These are phyloP conservation scores for Cladophialophora immunda DNA, from an alignment of 2,329 filamentous ascomycete genomes.

Conservation along the genomic window DNA sequence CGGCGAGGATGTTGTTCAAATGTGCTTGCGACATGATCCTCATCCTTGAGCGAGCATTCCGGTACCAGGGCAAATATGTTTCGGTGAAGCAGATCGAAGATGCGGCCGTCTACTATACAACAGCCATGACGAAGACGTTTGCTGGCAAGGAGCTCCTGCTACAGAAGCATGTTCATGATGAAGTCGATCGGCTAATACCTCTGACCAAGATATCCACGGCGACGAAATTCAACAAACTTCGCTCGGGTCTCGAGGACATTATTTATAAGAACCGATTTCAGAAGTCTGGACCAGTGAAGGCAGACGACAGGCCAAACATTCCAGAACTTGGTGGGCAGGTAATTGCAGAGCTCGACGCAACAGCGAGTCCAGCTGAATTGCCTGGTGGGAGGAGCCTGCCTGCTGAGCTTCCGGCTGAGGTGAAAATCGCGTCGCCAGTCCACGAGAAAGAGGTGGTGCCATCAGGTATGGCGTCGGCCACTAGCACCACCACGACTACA, in stretches of 20 bases:
- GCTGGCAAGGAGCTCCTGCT: slow-evolving; percentile 36
- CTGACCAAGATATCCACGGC: slow-evolving; percentile 33
- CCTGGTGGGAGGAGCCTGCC: slow-evolving; percentile 11
- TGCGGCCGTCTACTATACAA: slow-evolving; percentile 39
- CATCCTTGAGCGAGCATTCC: slow-evolving; percentile 45
- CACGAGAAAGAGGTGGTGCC: slow-evolving; percentile 1
- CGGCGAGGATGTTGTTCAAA: slow-evolving; percentile 46
- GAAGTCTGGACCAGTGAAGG: slow-evolving; percentile 27
- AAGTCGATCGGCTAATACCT: slow-evolving; percentile 37
- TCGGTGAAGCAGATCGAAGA: slow-evolving; percentile 41
- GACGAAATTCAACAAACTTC: slow-evolving; percentile 32
- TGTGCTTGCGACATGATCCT: slow-evolving; percentile 47
- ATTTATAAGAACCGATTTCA: slow-evolving; percentile 40
- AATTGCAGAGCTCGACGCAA: slow-evolving; percentile 30
- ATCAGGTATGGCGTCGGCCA: slow-evolving; percentile 11
- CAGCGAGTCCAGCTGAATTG: slow-evolving; percentile 26
- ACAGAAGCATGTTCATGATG: slow-evolving; percentile 39
- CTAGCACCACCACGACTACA: slow-evolving; percentile 16
- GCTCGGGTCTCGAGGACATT: slow-evolving; percentile 38
- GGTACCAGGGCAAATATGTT: slow-evolving; percentile 39
- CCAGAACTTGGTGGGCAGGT: slow-evolving; percentile 24
- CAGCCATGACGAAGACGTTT: slow-evolving; percentile 38
- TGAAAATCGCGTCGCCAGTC: slow-evolving; percentile 1
- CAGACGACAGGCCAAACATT: slow-evolving; percentile 7
- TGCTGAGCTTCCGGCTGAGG: slow-evolving; percentile 33